A percentile compares a stretch with the other conserved stretches of the same genome.
Evolutionary conservation across 345 rosid species (phyloP).

Genomic region (Citrus medica): DNA sequence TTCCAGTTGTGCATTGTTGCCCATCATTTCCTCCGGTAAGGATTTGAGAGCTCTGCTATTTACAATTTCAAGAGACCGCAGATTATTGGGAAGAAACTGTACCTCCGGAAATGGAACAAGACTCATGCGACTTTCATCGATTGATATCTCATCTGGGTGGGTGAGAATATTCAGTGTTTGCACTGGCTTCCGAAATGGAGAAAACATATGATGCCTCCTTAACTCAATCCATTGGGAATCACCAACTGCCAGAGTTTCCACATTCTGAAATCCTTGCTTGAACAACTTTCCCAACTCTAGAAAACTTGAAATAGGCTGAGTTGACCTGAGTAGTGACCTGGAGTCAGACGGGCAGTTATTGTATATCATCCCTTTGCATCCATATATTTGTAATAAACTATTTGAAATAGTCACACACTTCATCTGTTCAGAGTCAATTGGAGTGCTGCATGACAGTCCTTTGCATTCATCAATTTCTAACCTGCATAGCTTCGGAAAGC

Average conservation of each 20-base stretch:
- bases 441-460: neutral
- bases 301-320: neutral
- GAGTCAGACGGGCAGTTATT: neutral
- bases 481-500: neutral
- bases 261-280: neutral
- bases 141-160: neutral
- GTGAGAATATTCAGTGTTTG: neutral
- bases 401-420: neutral
- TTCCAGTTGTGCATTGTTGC: neutral
- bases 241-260: neutral
- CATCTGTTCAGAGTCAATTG: neutral
- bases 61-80: neutral
- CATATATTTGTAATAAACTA: neutral
- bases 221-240: neutral
- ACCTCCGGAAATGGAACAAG: neutral
- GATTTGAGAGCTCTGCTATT: neutral
- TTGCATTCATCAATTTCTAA: neutral
- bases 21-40: neutral
- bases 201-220: neutral
- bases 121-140: neutral
- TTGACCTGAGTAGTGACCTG: neutral
- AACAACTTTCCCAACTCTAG: neutral
- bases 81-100: neutral
- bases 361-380: neutral
- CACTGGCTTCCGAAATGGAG: neutral